Evolutionary conservation across 164 flowering plant species (phyloP).

Genomic region (Macadamia integrifolia): DNA sequence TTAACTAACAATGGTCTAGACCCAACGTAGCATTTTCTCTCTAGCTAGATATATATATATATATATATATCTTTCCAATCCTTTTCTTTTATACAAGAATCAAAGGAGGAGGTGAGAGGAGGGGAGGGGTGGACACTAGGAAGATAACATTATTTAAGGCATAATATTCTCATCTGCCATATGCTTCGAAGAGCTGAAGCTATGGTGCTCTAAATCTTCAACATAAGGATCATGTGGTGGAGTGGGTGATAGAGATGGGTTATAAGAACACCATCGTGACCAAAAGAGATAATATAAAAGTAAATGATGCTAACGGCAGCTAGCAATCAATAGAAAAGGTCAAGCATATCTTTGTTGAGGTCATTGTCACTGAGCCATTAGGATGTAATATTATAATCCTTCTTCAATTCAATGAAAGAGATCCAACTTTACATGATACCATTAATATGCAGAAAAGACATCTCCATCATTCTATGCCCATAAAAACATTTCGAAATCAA

Average conservation of each 20-base stretch:
- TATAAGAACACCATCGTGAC: constrained; percentile 53
- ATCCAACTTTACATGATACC: too few relatives aligned
- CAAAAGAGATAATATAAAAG: constrained; percentile 60
- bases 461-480: too few relatives aligned
- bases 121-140: background rate
- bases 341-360: constrained; percentile 59
- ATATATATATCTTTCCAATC: background rate
- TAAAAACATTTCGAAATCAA: too few relatives aligned
- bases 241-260: constrained; percentile 26
- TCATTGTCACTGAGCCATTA: constrained; percentile 61
- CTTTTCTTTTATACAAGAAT: constrained; percentile 10
- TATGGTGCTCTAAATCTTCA: constrained; percentile 16
- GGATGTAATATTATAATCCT: too few relatives aligned
- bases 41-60: too few relatives aligned
- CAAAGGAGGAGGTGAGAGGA: constrained; percentile 4
- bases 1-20: too few relatives aligned
- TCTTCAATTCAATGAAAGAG: too few relatives aligned
- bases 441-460: too few relatives aligned
- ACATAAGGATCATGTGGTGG: constrained; percentile 19
- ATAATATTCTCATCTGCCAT: constrained; percentile 21
- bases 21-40: too few relatives aligned
- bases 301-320: constrained; percentile 54
- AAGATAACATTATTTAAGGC: constrained; percentile 17
- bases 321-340: constrained; percentile 66
- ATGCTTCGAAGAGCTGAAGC: constrained; percentile 27